A percentile compares a stretch with the other conserved stretches of the same genome.
phyloP scores from a whole-genome alignment of 768 basidiomycete species.

The Tulasnella sp. region DNA sequence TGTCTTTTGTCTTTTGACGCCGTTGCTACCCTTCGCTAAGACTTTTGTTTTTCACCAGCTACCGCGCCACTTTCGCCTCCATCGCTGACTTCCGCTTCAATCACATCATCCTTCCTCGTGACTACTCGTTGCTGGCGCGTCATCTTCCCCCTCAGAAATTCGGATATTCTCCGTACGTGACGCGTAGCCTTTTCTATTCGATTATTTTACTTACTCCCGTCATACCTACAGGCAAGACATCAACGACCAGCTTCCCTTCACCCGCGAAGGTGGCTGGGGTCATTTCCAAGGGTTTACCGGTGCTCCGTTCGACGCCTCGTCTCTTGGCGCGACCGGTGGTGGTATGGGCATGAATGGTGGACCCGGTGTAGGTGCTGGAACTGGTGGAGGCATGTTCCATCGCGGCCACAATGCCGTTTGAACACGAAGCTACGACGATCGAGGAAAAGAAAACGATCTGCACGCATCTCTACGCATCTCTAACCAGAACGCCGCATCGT shows the following conservation, averaged over 20 bases:
- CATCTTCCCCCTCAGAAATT: conserved; percentile 4
- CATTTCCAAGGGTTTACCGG: conserved; percentile 35
- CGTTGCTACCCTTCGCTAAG: neutral
- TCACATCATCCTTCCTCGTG: conserved; percentile 48
- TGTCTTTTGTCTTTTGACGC: neutral
- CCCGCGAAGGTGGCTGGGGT: conserved; percentile 43
- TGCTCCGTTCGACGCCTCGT: conserved; percentile 40
- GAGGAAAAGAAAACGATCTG: neutral
- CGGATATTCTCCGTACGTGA: conserved; percentile 30
- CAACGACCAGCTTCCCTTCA: conserved; percentile 34
- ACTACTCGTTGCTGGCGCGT: conserved; percentile 40
- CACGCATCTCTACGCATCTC: neutral
- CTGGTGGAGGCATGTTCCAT: neutral
- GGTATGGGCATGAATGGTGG: conserved; percentile 3
- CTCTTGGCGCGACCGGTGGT: conserved; percentile 11
- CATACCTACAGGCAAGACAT: neutral
- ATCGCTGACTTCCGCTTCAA: conserved; percentile 53
- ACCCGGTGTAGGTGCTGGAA: neutral
- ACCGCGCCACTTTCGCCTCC: conserved; percentile 49
- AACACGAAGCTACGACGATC: neutral
- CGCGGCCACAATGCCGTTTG: neutral
- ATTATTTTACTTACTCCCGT: neutral
- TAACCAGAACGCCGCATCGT: neutral
- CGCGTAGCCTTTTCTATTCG: conserved; percentile 28
- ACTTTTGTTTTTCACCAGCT: conserved; percentile 30